A percentile compares a stretch with the other conserved stretches of the same genome.
These are phyloP conservation scores for Pythium sp. DNA, from an alignment of 352 stramenopile species.

Conservation along the genomic window DNA sequence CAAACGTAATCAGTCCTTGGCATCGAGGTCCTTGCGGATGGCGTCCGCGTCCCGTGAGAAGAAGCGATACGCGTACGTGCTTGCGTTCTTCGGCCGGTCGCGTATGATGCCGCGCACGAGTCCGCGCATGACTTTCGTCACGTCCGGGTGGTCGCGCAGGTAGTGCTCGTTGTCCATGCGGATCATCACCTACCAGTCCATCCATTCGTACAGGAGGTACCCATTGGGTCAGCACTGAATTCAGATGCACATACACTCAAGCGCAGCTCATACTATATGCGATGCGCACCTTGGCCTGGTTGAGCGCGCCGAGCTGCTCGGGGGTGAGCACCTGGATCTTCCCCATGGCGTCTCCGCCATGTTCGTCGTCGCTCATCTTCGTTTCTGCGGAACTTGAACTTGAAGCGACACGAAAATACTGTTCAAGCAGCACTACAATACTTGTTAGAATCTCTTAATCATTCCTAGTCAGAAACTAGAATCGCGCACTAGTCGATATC, in stretches of 20 bases:
- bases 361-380: slow-evolving; percentile 10
- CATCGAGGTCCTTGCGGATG: slow-evolving; percentile 44
- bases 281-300: slow-evolving; percentile 51
- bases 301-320: slow-evolving; percentile 61
- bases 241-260: too few relatives aligned
- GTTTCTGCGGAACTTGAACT: neutral
- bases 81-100: slow-evolving; percentile 46
- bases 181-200: slow-evolving; percentile 52
- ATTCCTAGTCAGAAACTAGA: neutral
- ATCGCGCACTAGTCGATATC: neutral
- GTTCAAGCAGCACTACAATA: neutral
- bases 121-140: slow-evolving; percentile 53
- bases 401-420: neutral
- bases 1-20: slow-evolving; percentile 29
- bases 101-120: slow-evolving; percentile 56
- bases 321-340: slow-evolving; percentile 63
- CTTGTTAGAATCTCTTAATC: neutral
- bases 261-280: too few relatives aligned
- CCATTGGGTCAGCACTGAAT: too few relatives aligned
- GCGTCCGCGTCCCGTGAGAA: slow-evolving; percentile 36
- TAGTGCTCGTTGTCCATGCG: slow-evolving; percentile 81
- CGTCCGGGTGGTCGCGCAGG: slow-evolving; percentile 59
- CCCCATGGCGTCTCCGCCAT: slow-evolving; percentile 18
- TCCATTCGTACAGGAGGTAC: neutral
- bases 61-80: slow-evolving; percentile 53